Conservation (phyloP, 2,329 filamentous ascomycete genomes). For the Ilyonectria sp. region DNA sequence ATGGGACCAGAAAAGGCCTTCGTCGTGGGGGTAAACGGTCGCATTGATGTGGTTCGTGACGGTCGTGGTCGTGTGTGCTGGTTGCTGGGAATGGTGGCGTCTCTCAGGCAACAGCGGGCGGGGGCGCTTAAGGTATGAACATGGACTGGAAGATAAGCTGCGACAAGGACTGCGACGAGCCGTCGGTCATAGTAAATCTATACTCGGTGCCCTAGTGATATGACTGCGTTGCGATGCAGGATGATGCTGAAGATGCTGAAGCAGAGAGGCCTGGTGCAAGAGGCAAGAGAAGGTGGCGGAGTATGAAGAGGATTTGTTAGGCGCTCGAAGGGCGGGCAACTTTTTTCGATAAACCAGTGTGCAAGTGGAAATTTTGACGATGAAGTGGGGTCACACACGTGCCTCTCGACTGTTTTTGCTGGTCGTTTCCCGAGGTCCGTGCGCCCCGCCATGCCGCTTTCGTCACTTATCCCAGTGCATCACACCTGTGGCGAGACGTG, state of each 20-base stretch:
- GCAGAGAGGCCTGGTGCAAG: constrained; percentile 11
- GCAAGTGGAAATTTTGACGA: constrained; percentile 44
- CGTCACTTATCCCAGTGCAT: constrained; percentile 22
- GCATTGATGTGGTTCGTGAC: constrained; percentile 40
- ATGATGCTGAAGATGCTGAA: constrained; percentile 9
- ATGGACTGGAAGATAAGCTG: constrained; percentile 45
- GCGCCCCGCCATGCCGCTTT: constrained; percentile 20
- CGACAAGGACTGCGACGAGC: constrained; percentile 32
- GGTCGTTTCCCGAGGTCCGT: constrained; percentile 36
- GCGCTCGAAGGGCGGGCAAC: constrained; percentile 40
- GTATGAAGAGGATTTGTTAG: constrained; percentile 31
- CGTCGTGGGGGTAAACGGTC: constrained; percentile 53
- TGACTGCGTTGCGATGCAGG: constrained; percentile 6
- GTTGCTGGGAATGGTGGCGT: constrained; percentile 40
- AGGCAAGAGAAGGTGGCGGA: constrained; percentile 25
- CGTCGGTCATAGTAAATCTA: constrained; percentile 49
- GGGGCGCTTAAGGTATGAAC: constrained; percentile 41
- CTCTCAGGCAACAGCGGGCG: constrained; percentile 46
- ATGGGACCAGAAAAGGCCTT: constrained; percentile 53
- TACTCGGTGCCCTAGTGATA: neutral
- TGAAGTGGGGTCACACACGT: constrained; percentile 51
- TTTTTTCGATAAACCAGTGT: constrained; percentile 38
- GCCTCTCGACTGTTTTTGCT: constrained; percentile 36
- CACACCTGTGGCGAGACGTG: constrained; percentile 4
- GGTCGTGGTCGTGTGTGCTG: constrained; percentile 30